phyloP scores from a whole-genome alignment of 2,329 filamentous ascomycete genomes.

The Epichloe brachyelytri region DNA sequence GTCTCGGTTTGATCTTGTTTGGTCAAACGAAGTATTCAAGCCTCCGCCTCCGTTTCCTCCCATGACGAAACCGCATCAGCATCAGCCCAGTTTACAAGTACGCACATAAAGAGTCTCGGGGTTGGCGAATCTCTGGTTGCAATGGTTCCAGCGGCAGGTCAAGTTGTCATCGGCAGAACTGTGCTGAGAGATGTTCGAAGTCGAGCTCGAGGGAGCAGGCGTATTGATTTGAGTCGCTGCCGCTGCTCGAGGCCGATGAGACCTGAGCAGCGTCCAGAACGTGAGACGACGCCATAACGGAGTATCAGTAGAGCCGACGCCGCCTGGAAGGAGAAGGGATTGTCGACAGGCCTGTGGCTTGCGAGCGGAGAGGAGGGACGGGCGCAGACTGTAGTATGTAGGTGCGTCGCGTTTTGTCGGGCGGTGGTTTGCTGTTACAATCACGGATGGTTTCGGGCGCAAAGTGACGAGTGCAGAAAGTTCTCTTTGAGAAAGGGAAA shows the following conservation, averaged over 20 bases:
- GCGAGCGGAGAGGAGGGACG: neutral
- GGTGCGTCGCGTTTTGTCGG: neutral
- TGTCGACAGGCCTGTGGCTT: neutral
- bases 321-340: neutral
- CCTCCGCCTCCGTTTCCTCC: neutral
- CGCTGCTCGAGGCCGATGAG: conserved; percentile 14
- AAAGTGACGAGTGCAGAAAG: neutral
- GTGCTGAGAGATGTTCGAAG: conserved; percentile 32
- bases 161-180: conserved; percentile 38
- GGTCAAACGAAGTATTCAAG: neutral
- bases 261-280: conserved; percentile 13
- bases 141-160: conserved; percentile 47
- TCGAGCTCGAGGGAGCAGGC: conserved; percentile 36
- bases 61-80: neutral
- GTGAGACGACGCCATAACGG: conserved; percentile 22
- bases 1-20: neutral
- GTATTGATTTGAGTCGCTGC: conserved; percentile 38
- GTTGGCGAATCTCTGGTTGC: conserved; percentile 43
- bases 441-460: neutral
- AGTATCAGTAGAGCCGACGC: conserved; percentile 11
- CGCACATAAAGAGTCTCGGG: conserved; percentile 50
- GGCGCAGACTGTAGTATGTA: neutral
- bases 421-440: neutral
- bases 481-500: neutral
- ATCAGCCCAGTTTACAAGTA: conserved; percentile 5